Percentiles rank a stretch among this genome's conserved stretches.
These are phyloP conservation scores for Debaryomyces fabryi DNA, from an alignment of 1,139 yeast species.

Conservation along the genomic window DNA sequence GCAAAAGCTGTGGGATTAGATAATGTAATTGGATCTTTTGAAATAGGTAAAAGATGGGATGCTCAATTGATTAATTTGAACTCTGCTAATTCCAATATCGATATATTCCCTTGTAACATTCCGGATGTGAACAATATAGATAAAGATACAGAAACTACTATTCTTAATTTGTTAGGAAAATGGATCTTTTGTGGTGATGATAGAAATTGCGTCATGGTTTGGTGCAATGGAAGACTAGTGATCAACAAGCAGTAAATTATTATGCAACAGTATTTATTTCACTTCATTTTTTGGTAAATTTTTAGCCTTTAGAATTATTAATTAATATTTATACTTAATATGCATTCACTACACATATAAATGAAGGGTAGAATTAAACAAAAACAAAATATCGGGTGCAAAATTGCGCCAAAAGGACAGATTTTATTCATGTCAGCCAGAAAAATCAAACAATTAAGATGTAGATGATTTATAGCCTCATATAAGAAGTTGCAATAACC, in stretches of 20 bases:
- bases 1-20: slow-evolving; percentile 73
- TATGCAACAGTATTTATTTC: background rate
- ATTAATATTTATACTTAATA: background rate
- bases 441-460: too few relatives aligned
- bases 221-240: slow-evolving; percentile 76
- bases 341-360: background rate
- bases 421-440: too few relatives aligned
- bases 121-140: slow-evolving; percentile 19
- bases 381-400: too few relatives aligned
- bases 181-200: slow-evolving; percentile 98
- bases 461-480: too few relatives aligned
- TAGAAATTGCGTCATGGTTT: slow-evolving; percentile 77
- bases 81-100: slow-evolving; percentile 58
- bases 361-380: background rate
- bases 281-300: background rate
- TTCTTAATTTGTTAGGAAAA: slow-evolving; percentile 67
- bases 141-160: slow-evolving; percentile 20
- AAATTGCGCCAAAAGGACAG: too few relatives aligned
- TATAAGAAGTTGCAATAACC: too few relatives aligned
- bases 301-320: background rate
- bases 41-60: slow-evolving; percentile 79
- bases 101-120: slow-evolving; percentile 72
- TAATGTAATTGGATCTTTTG: slow-evolving; percentile 67
- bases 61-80: slow-evolving; percentile 73
- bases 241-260: slow-evolving; percentile 37